Evolutionary conservation across 306 rosid genomes (phyloP).

Genomic region (Prosopis cineraria): DNA sequence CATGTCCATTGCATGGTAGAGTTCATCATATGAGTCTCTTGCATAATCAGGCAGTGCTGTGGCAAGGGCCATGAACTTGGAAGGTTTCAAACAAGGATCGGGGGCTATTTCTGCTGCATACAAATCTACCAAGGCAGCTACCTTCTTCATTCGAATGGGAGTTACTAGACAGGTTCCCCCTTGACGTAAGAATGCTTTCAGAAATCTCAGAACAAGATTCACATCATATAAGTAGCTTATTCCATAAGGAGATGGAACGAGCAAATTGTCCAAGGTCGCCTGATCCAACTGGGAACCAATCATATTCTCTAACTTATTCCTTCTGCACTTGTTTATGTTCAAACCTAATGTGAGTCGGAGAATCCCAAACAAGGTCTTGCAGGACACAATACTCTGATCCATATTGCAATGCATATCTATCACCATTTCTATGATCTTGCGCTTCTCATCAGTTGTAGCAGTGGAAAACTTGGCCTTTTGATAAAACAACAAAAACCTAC

Average conservation of each 20-base stretch:
- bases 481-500: conserved; percentile 76
- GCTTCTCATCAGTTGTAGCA: conserved; percentile 49
- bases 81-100: conserved; percentile 80
- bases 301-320: conserved; percentile 83
- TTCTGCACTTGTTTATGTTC: conserved; percentile 57
- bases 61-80: conserved; percentile 73
- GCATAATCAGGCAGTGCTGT: conserved; percentile 75
- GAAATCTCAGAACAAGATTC: conserved; percentile 75
- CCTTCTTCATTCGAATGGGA: conserved; percentile 57
- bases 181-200: conserved; percentile 60
- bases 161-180: conserved; percentile 36
- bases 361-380: conserved; percentile 76
- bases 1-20: conserved; percentile 84
- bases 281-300: conserved; percentile 83
- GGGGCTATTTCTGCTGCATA: conserved; percentile 93
- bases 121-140: conserved; percentile 72
- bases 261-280: conserved; percentile 81
- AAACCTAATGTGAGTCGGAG: conserved; percentile 59
- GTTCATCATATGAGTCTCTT: conserved; percentile 76
- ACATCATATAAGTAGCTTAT: conserved; percentile 73
- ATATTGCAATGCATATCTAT: conserved; percentile 59
- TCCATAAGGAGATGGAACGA: conserved; percentile 84
- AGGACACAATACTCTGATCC: conserved; percentile 56
- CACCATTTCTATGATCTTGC: conserved; percentile 59
- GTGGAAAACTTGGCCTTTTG: conserved; percentile 66